Evolutionary conservation across 164 flowering plant species (phyloP), one percentile per base, ranked within the genome.

Genomic region (Chimonanthus salicifolius): DNA sequence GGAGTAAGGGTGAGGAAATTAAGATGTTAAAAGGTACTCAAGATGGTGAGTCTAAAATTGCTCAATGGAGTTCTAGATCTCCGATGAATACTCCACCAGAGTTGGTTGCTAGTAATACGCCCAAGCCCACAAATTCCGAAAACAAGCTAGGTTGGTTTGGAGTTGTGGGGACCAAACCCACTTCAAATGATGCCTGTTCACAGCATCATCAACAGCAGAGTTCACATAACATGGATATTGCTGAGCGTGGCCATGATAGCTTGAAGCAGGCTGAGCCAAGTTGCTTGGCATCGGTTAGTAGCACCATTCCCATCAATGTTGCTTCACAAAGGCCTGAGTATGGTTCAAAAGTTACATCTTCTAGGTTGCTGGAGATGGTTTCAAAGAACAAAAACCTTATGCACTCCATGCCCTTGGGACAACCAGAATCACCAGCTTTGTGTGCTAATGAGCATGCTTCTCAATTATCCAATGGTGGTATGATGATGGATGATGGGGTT

Each of bases 191-290:
- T 44, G 15, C 10, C 33, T 33, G 33, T 33, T 33, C 33, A 33
- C 33, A 33, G 4, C 47, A 50, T 71, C 82, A 6, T 13, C 47
- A 79, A 74, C 83, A 79, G 70, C 85, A 82, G 58, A 84, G 78
- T 60, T 77, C 74, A 2, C 69, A 7, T 10, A 65, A 65, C 68
- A 65, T 65, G 6, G 68, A 65, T 65, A 43, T 65, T 63, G 71
- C 62, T 58, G 78, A 78, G 65, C 58, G 81, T 71, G 87, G 77
- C 54, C 76, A 68, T 62, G 84, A 64, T 78, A 79, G 65, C 48
- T 21, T 63, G 46, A 85, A 83, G 77, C 84, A 81, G 72, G 86
- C 82, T 45, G 89, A 88, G 64, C 64, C 72, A 73, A 88, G 84
- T 70, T 71, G 78, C 71, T 75, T 83, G 20, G 81, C 86, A 6